These are phyloP conservation scores for Fonsecaea erecta DNA, from an alignment of 2,329 filamentous ascomycete species.

Conservation along the genomic window DNA sequence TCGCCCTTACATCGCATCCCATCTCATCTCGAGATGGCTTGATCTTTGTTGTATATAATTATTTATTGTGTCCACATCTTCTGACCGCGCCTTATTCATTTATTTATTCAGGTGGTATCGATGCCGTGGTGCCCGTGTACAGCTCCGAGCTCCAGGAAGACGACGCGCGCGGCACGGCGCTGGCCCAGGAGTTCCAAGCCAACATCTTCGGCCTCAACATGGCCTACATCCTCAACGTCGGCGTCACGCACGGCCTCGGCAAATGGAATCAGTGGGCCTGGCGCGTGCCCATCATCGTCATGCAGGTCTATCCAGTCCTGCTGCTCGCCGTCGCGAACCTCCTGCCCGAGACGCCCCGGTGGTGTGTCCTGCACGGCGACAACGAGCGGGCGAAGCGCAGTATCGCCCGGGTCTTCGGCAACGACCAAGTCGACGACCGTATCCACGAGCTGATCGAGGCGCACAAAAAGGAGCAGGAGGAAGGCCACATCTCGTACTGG, in stretches of 20 bases:
- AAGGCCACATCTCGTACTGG: conserved; percentile 54
- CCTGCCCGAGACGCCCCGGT: conserved; percentile 63
- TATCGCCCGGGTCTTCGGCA: conserved; percentile 56
- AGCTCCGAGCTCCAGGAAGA: conserved; percentile 62
- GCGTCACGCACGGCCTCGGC: conserved; percentile 58
- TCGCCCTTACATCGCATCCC: too few relatives aligned
- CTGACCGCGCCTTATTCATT: neutral
- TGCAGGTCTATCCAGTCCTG: conserved; percentile 63
- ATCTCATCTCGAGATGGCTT: too few relatives aligned
- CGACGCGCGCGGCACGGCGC: conserved; percentile 60
- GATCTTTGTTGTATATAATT: too few relatives aligned
- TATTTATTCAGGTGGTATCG: conserved; percentile 59
- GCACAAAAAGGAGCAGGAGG: conserved; percentile 56
- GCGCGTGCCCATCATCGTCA: conserved; percentile 64
- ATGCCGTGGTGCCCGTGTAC: conserved; percentile 66
- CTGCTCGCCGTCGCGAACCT: conserved; percentile 58
- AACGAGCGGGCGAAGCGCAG: conserved; percentile 57
- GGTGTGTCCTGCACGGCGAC: conserved; percentile 59
- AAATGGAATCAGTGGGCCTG: conserved; percentile 66
- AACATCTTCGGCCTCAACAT: conserved; percentile 67
- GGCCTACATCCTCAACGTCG: conserved; percentile 65
- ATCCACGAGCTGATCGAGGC: conserved; percentile 57
- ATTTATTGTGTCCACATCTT: neutral
- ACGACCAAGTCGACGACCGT: conserved; percentile 54
- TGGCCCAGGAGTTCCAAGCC: conserved; percentile 67